phyloP scores from a whole-genome alignment of 768 basidiomycete species.

The Macrolepiota albuminosa region DNA sequence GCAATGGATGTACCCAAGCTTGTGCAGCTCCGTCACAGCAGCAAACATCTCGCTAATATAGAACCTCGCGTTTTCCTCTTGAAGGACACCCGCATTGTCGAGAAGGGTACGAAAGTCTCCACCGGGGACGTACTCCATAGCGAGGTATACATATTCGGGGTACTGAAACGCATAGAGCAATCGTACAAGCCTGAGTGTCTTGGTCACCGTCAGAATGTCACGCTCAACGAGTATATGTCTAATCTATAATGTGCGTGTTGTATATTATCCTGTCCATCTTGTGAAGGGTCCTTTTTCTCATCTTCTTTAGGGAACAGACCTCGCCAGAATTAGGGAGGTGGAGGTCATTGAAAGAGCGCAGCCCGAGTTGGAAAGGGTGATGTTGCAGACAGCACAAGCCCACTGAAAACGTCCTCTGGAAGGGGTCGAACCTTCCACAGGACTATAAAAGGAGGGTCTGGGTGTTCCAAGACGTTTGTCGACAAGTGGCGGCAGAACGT shows the following conservation, averaged over 20 bases:
- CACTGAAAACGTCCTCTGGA: too few species aligned
- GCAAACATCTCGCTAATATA: conserved; percentile 99
- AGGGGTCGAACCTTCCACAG: too few species aligned
- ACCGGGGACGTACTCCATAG: conserved; percentile 99
- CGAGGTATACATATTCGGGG: conserved; percentile 83
- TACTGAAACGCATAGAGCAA: conserved; percentile 98
- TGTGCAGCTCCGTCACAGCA: conserved; percentile 90
- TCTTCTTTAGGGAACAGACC: conserved; percentile 96
- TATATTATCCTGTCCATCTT: conserved; percentile 92
- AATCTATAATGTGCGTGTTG: conserved; percentile 45
- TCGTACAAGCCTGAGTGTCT: conserved; percentile 95
- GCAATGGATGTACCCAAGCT: conserved; percentile 96
- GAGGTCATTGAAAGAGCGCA: too few species aligned
- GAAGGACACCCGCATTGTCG: conserved; percentile 96
- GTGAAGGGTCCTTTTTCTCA: conserved; percentile 88
- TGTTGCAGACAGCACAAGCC: too few species aligned
- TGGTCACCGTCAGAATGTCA: conserved; percentile 95
- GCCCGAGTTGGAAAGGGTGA: too few species aligned
- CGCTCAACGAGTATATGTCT: conserved; percentile 98
- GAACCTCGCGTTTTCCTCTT: conserved; percentile 94
- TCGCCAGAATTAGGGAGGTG: conserved; percentile 96
- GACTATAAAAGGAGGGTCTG: too few species aligned
- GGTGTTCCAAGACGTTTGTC: too few species aligned
- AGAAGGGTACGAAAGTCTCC: conserved; percentile 97
- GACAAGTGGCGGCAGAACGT: too few species aligned